These are phyloP conservation scores for Cladorrhinum samala DNA, from an alignment of 495 filamentous ascomycete species.

Conservation along the genomic window DNA sequence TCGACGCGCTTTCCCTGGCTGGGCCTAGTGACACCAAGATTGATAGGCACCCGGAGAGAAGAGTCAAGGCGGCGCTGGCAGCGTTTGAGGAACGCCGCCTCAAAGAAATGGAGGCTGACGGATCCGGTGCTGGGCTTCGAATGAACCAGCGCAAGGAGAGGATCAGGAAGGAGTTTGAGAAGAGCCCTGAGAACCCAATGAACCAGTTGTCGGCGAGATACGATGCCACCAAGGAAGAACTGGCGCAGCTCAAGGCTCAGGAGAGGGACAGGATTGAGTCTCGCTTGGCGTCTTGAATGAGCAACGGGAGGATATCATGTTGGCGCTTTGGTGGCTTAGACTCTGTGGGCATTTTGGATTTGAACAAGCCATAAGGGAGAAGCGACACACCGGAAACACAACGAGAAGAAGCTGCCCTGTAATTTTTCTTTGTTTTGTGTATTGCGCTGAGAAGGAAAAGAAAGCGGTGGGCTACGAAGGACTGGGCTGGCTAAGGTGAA, in stretches of 20 bases:
- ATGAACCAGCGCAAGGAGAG: constrained; percentile 73
- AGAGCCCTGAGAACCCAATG: constrained; percentile 87
- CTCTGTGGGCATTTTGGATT: no score
- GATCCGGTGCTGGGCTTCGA: constrained; percentile 61
- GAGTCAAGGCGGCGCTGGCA: constrained; percentile 85
- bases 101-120: constrained; percentile 76
- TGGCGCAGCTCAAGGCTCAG: constrained; percentile 54
- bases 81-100: constrained; percentile 78
- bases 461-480: not conserved
- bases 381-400: no score
- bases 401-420: no score
- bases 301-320: constrained; percentile 3
- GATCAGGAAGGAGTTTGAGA: constrained; percentile 82
- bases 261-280: constrained; percentile 73
- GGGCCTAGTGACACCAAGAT: constrained; percentile 52
- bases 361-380: no score
- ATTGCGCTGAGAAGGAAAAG: not conserved
- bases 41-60: constrained; percentile 77
- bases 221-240: constrained; percentile 74
- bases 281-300: constrained; percentile 45
- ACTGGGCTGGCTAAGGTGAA: not conserved
- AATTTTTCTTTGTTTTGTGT: no score
- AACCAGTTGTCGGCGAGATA: constrained; percentile 69
- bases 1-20: constrained; percentile 73
- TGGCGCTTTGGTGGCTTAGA: not conserved